Evolutionary conservation across 495 filamentous ascomycete species (phyloP), one percentile per base, ranked within the genome.

Genomic region (Penicillium antarcticum): DNA sequence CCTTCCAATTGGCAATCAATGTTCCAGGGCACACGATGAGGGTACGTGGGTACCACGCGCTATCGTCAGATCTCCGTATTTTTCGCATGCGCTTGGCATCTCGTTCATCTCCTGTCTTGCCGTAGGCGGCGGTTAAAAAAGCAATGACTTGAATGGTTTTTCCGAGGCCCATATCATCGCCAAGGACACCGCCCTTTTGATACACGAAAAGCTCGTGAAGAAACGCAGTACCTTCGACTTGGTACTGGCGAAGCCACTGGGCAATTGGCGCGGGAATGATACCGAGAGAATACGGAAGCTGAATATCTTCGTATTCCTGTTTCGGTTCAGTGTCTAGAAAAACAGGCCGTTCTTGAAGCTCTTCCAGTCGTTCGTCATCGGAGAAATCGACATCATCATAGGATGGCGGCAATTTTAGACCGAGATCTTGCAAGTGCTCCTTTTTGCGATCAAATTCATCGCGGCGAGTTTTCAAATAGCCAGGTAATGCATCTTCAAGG

Each of bases 81-180:
- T 96, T 96, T 29, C 94, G 80, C 95, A 97, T 96, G 29, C 89
- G 74, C 60, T 96, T 96, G 2, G 67, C 75, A 61, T 98, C 94
- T 39, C 92, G 76, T 67, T 92, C 87, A 57, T 96, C 92, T 2
- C 84, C 95, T 5, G 90, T 96, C 70, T 97, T 97, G 1, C 92
- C 95, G 65, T 96, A 98, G 5, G 90, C 91, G 7, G 85, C 91
- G 0, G 90, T 91, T 31, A 98, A 77, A 58, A 97, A 98, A 0
- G 92, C 89, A 52, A 94, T 95, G 23, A 98, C 91, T 68, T 98
- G 94, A 12, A 98, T 89, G 0, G 94, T 98, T 67, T 98, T 98
- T 0, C 94, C 94, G 26, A 98, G 70, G 29, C 94, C 94, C 94
- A 98, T 98, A 62, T 98, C 94, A 67, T 98, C 94, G 1, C 95